phyloP scores from a whole-genome alignment of 768 basidiomycete species.

The Mycena amicta region DNA sequence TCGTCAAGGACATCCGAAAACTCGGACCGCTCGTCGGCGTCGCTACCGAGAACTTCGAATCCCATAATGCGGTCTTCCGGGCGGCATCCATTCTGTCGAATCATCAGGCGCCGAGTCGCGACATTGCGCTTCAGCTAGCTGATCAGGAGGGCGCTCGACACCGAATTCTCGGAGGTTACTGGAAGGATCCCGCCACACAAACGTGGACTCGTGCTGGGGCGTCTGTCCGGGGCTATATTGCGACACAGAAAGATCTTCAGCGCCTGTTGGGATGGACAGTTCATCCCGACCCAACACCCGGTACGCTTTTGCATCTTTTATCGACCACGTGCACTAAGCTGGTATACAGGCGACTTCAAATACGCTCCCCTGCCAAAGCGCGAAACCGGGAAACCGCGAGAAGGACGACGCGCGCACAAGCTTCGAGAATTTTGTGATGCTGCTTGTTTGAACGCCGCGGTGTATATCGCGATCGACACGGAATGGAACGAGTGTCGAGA shows the following conservation, averaged over 20 bases:
- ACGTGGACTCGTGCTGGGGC: neutral
- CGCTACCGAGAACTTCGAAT: slow-evolving; percentile 27
- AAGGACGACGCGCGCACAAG: slow-evolving; percentile 8
- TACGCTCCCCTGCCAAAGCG: neutral
- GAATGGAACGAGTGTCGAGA: neutral
- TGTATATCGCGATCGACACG: neutral
- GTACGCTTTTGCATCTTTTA: neutral
- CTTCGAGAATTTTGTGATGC: no score
- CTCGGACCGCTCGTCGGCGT: slow-evolving; percentile 19
- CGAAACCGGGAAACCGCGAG: slow-evolving; percentile 1
- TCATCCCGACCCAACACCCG: neutral
- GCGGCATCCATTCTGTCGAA: slow-evolving; percentile 28
- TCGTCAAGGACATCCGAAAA: slow-evolving; percentile 6
- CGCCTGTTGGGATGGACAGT: slow-evolving; percentile 19
- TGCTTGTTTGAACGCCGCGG: neutral
- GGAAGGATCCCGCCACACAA: neutral
- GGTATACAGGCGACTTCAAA: slow-evolving; percentile 10
- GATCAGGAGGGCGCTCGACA: slow-evolving; percentile 19
- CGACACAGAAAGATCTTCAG: slow-evolving; percentile 10
- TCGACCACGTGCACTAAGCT: neutral
- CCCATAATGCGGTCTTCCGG: slow-evolving; percentile 33
- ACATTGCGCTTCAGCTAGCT: slow-evolving; percentile 22
- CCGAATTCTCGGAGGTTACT: slow-evolving; percentile 17
- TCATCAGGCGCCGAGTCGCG: slow-evolving; percentile 32
- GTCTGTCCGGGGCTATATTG: slow-evolving; percentile 1